Percentiles rank a stretch among this genome's conserved stretches.
Evolutionary conservation across 129 eudicot species (phyloP).

Genomic region (Flaveria trinervia): DNA sequence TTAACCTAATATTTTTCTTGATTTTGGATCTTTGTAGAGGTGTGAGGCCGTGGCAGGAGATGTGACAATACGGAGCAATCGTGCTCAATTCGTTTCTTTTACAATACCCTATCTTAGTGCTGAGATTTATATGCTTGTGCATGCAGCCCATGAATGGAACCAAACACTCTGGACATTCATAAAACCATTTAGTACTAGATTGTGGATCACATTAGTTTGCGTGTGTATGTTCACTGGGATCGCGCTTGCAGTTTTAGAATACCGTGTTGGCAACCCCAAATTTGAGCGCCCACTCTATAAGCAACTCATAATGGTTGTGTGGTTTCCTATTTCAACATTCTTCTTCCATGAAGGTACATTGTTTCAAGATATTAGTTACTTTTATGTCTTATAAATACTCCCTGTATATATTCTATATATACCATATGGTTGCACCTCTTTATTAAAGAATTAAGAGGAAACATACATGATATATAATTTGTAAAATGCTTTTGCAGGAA

Average conservation of each 20-base stretch:
- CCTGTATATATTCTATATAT: neutral
- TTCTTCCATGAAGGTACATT: slow-evolving; percentile 36
- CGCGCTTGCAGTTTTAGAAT: slow-evolving; percentile 26
- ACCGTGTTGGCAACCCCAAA: slow-evolving; percentile 24
- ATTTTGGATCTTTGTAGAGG: neutral
- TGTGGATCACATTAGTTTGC: slow-evolving; percentile 28
- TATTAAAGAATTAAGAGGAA: neutral
- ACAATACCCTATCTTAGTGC: slow-evolving; percentile 33
- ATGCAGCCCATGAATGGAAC: slow-evolving; percentile 24
- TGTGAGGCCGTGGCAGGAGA: slow-evolving; percentile 31
- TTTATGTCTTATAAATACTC: neutral
- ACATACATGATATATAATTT: neutral
- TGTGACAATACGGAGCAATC: slow-evolving; percentile 13
- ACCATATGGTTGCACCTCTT: no score
- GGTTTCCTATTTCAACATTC: slow-evolving; percentile 35
- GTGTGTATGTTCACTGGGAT: slow-evolving; percentile 18
- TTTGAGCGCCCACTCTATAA: slow-evolving; percentile 19
- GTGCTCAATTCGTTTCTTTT: slow-evolving; percentile 20
- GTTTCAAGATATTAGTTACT: neutral
- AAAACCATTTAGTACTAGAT: slow-evolving; percentile 25
- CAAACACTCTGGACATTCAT: slow-evolving; percentile 29
- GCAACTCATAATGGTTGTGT: slow-evolving; percentile 26
- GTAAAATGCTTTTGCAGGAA: slow-evolving; percentile 1
- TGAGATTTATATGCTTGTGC: slow-evolving; percentile 40
- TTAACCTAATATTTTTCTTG: neutral